Evolutionary conservation across 2,329 filamentous ascomycete genomes (phyloP).

Genomic region (Nemania sp.): DNA sequence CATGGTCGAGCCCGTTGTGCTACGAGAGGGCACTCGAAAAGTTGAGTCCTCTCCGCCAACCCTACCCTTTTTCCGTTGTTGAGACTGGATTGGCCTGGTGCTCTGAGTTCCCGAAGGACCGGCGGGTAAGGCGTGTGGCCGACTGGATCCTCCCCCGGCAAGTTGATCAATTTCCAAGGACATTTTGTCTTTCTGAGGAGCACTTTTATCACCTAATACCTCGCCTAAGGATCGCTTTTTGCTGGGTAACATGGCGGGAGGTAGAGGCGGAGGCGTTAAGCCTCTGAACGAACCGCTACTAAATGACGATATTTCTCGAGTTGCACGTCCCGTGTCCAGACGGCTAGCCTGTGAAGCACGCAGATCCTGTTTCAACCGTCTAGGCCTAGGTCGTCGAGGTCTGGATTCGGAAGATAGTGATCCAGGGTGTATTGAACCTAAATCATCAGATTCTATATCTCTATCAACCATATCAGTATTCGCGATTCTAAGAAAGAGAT

Average conservation of each 20-base stretch:
- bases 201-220: slow-evolving; percentile 44
- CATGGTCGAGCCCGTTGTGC: not conserved
- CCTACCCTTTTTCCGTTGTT: slow-evolving; percentile 27
- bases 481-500: not conserved
- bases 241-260: slow-evolving; percentile 34
- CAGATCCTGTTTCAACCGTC: slow-evolving; percentile 21
- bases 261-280: slow-evolving; percentile 40
- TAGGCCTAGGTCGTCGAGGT: slow-evolving; percentile 27
- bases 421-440: not conserved
- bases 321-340: slow-evolving; percentile 8
- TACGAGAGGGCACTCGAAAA: slow-evolving; percentile 1
- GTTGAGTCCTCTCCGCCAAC: not conserved
- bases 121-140: not conserved
- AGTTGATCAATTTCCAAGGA: slow-evolving; percentile 48
- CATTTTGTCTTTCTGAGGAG: slow-evolving; percentile 48
- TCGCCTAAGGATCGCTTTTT: slow-evolving; percentile 45
- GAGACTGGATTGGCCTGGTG: not conserved
- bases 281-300: slow-evolving; percentile 37
- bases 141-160: not conserved
- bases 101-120: slow-evolving; percentile 9
- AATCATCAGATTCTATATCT: slow-evolving; percentile 22
- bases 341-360: slow-evolving; percentile 23
- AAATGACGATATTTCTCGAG: slow-evolving; percentile 22
- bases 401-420: slow-evolving; percentile 31
- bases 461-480: slow-evolving; percentile 27